A percentile compares a stretch with the other conserved stretches of the same genome.
phyloP scores from a whole-genome alignment of 345 rosid genomes.

The Pistacia integerrima region DNA sequence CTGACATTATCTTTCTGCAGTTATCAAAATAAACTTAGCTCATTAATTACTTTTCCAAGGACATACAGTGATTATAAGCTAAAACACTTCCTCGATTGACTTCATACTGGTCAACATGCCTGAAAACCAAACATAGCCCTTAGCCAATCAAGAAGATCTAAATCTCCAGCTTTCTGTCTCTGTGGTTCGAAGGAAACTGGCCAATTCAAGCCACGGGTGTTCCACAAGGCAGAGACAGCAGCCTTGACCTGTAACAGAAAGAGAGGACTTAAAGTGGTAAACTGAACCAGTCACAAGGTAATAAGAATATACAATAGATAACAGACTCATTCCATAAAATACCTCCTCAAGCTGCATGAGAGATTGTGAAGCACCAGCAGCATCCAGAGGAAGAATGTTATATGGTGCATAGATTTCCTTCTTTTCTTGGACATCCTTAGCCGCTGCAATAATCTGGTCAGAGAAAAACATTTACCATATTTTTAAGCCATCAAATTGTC shows the following conservation, averaged over 20 bases:
- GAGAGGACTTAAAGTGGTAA: conserved; percentile 24
- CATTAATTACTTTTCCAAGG: conserved; percentile 16
- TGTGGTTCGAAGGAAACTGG: conserved; percentile 82
- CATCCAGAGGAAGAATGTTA: conserved; percentile 94
- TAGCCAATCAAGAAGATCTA: conserved; percentile 96
- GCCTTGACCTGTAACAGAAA: conserved; percentile 73
- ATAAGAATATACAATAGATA: not conserved
- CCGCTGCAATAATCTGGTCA: conserved; percentile 92
- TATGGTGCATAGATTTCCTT: conserved; percentile 95
- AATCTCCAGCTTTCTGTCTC: conserved; percentile 79
- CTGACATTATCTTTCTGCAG: conserved; percentile 90
- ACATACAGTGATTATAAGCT: conserved; percentile 5
- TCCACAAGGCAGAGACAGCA: conserved; percentile 85
- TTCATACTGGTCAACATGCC: conserved; percentile 41
- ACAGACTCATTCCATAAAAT: not conserved
- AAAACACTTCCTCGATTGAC: not conserved
- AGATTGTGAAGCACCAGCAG: conserved; percentile 94
- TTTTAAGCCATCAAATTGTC: conserved; percentile 12
- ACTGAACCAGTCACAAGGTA: conserved; percentile 9
- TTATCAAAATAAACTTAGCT: conserved; percentile 23
- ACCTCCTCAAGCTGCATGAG: conserved; percentile 98
- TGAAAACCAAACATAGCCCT: conserved; percentile 98
- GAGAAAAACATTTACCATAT: conserved; percentile 16
- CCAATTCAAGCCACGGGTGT: conserved; percentile 89
- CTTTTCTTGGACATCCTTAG: conserved; percentile 97